A percentile compares a stretch with the other conserved stretches of the same genome.
phyloP scores from a whole-genome alignment of 495 filamentous ascomycete species.

The Peziza echinospora region DNA sequence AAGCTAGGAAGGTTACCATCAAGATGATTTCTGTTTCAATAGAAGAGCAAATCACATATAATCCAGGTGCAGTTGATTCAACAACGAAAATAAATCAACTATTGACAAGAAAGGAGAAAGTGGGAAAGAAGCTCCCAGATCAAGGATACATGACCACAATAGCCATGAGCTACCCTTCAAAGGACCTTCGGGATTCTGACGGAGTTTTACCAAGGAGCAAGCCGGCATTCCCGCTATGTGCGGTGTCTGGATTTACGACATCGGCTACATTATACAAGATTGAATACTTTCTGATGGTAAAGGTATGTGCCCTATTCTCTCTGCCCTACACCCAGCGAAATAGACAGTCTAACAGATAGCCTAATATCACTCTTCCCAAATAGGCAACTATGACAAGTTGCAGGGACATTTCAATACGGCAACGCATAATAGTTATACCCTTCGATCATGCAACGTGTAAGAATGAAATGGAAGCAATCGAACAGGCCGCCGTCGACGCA shows the following conservation, averaged over 20 bases:
- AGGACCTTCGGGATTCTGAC: constrained; percentile 70
- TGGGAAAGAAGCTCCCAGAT: constrained; percentile 67
- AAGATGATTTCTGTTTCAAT: constrained; percentile 82
- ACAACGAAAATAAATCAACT: constrained; percentile 73
- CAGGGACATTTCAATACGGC: constrained; percentile 70
- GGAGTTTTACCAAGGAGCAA: constrained; percentile 61
- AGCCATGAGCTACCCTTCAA: constrained; percentile 73
- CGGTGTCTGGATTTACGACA: constrained; percentile 77
- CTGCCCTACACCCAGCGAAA: no score
- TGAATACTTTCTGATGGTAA: constrained; percentile 86
- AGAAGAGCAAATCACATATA: constrained; percentile 93
- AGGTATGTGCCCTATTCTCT: constrained; percentile 46
- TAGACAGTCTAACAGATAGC: background rate
- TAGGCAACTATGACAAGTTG: constrained; percentile 83
- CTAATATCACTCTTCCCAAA: background rate
- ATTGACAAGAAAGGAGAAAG: constrained; percentile 57
- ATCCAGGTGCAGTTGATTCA: constrained; percentile 94
- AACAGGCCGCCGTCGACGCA: constrained; percentile 83
- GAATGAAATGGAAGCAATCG: constrained; percentile 94
- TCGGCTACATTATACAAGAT: constrained; percentile 91
- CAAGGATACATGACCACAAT: constrained; percentile 78
- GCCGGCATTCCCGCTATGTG: constrained; percentile 71
- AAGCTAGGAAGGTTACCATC: constrained; percentile 82
- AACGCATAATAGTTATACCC: constrained; percentile 90
- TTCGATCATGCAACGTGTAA: constrained; percentile 89